phyloP scores from a whole-genome alignment of 2,329 filamentous ascomycete genomes.

The Venturia oleaginea region DNA sequence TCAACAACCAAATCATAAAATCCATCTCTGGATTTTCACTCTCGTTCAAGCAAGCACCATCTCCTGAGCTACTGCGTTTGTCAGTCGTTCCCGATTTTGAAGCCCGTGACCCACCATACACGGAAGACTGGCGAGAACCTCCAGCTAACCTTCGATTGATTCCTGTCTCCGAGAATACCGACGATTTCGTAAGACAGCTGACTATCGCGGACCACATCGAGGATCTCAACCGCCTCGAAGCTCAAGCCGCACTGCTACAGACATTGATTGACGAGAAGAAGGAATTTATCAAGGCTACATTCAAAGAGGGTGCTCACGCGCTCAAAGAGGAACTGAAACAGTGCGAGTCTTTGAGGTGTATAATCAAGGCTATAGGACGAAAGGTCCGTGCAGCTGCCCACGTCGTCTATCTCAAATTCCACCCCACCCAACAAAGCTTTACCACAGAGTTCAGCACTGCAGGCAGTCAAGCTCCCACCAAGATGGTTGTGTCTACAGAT shows the following conservation, averaged over 20 bases:
- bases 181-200: slow-evolving; percentile 16
- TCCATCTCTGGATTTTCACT: slow-evolving; percentile 29
- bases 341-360: slow-evolving; percentile 35
- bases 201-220: slow-evolving; percentile 32
- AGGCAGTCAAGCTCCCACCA: slow-evolving; percentile 8
- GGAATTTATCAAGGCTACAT: slow-evolving; percentile 24
- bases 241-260: slow-evolving; percentile 29
- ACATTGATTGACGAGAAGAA: slow-evolving; percentile 29
- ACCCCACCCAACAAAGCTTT: slow-evolving; percentile 17
- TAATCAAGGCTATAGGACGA: slow-evolving; percentile 30
- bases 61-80: slow-evolving; percentile 24
- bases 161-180: slow-evolving; percentile 13
- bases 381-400: slow-evolving; percentile 28
- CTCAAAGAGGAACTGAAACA: slow-evolving; percentile 32
- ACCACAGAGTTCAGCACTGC: slow-evolving; percentile 1
- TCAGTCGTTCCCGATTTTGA: slow-evolving; percentile 25
- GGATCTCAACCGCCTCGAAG: slow-evolving; percentile 31
- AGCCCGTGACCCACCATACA: slow-evolving; percentile 21
- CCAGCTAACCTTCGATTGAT: slow-evolving; percentile 23
- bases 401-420: slow-evolving; percentile 24
- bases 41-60: slow-evolving; percentile 30
- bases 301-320: slow-evolving; percentile 23
- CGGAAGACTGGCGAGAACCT: slow-evolving; percentile 30
- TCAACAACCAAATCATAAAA: slow-evolving; percentile 27
- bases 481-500: neutral